Evolutionary conservation across 495 filamentous ascomycete species (phyloP), one percentile per base, ranked within the genome.

Genomic region (Penicillium riverlandense): DNA sequence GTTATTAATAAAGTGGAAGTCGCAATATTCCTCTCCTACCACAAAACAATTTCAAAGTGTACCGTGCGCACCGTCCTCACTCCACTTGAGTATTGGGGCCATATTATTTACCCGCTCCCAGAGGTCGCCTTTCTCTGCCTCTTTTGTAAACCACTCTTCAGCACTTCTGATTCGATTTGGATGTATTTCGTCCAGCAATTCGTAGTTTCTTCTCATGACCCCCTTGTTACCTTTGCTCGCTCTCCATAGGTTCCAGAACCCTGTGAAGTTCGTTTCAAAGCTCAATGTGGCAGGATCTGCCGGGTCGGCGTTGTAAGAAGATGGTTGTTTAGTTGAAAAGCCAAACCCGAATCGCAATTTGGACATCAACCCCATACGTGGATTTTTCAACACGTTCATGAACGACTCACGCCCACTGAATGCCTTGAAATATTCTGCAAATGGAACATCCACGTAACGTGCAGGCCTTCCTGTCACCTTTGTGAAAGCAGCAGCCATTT

Each of bases 161-260:
- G 54, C 46, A 36, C 37, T 58, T 35, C 38, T 47, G 29, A 78
- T 69, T 10, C 77, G 58, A 3, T 45, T 47, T 7, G 75, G 74
- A 40, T 67, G 57, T 13, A 81, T 78, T 53, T 74, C 63, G 52
- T 78, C 74, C 29, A 80, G 44, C 15, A 79, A 29, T 14, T 44
- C 51, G 38, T 76, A 77, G 51, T 79, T 68, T 41, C 74, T 63
- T 44, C 48, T 48, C 5, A 75, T 35, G 3, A 75, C 39, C 0
- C 65, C 65, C 38, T 64, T 30, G 34, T 47, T 47, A 4, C 14
- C 28, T 7, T 33, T 33, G 14, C 29, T 34, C 6, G 5, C 16
- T 45, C 51, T 57, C 52, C 60, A 81, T 31, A 65, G 35, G 29
- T 60, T 67, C 71, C 75, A 79, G 42, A 68, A 79, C 5, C 70